Evolutionary conservation across 495 filamentous ascomycete genomes (phyloP).

Genomic region (Recurvomyces mirabilis): DNA sequence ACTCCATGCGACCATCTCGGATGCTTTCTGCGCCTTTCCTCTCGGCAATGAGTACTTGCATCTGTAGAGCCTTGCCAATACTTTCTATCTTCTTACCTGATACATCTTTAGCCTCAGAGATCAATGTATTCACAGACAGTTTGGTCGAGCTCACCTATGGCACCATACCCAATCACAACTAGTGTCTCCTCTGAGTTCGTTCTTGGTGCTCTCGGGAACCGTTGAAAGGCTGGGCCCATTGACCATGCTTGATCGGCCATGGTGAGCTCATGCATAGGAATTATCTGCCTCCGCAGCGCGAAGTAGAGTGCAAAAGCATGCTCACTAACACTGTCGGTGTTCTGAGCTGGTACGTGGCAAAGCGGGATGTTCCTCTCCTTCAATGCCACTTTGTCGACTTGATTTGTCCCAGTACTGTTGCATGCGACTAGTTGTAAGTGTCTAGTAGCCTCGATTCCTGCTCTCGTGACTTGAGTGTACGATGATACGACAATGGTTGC

Average conservation of each 20-base stretch:
- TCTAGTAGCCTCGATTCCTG: slow-evolving; percentile 2
- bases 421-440: slow-evolving; percentile 35
- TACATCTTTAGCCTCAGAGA: background rate
- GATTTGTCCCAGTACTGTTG: slow-evolving; percentile 42
- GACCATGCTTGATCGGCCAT: slow-evolving; percentile 26
- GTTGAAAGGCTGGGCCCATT: slow-evolving; percentile 1
- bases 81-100: slow-evolving; percentile 21
- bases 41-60: slow-evolving; percentile 42
- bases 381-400: slow-evolving; percentile 39
- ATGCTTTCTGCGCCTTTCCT: slow-evolving; percentile 32
- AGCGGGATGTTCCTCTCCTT: slow-evolving; percentile 36
- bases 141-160: slow-evolving; percentile 36
- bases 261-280: slow-evolving; percentile 32
- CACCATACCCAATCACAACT: slow-evolving; percentile 44
- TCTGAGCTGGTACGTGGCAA: slow-evolving; percentile 38
- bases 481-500: slow-evolving; percentile 42
- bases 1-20: slow-evolving; percentile 35
- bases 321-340: slow-evolving; percentile 42
- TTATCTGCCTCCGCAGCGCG: slow-evolving; percentile 38
- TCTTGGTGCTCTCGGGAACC: slow-evolving; percentile 32
- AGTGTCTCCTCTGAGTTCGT: slow-evolving; percentile 37
- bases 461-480: slow-evolving; percentile 31
- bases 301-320: slow-evolving; percentile 46
- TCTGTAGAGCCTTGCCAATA: slow-evolving; percentile 33
- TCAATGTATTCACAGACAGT: too few species aligned